Evolutionary conservation across 176 grass and related monocot species (phyloP).

Genomic region (Pharus latifolius): DNA sequence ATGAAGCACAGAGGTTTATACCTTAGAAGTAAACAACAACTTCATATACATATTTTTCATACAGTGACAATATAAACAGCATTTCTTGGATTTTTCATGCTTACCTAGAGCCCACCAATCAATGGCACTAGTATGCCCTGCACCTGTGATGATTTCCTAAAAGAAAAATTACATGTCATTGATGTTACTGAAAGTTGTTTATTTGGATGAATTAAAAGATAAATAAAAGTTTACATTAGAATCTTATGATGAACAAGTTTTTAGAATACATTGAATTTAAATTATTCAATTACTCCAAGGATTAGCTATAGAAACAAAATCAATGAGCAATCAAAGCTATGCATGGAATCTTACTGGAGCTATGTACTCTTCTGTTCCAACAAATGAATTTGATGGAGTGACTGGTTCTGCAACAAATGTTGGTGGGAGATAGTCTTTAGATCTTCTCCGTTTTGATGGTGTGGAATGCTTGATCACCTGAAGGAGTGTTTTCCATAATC

Average conservation of each 20-base stretch:
- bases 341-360: slow-evolving; percentile 59
- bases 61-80: not conserved
- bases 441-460: slow-evolving; percentile 60
- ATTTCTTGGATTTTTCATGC: slow-evolving; percentile 2
- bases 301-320: slow-evolving; percentile 1
- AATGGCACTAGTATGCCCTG: slow-evolving; percentile 84
- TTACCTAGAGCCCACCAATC: slow-evolving; percentile 99
- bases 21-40: not conserved
- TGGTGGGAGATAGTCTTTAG: slow-evolving; percentile 50
- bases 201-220: not conserved
- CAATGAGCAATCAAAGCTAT: not conserved
- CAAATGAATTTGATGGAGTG: slow-evolving; percentile 96
- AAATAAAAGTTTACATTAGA: not conserved
- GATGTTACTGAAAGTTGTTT: not conserved
- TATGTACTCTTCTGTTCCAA: slow-evolving; percentile 99
- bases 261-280: not conserved
- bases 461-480: slow-evolving; percentile 76
- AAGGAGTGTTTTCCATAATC: slow-evolving; percentile 1
- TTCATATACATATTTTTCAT: not conserved
- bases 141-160: slow-evolving; percentile 86
- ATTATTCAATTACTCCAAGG: not conserved
- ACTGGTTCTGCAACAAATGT: slow-evolving; percentile 77
- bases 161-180: not conserved
- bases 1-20: not conserved
- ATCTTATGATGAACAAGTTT: not conserved